Conservation (phyloP, 768 basidiomycete species). For the Pluteus cervinus region DNA sequence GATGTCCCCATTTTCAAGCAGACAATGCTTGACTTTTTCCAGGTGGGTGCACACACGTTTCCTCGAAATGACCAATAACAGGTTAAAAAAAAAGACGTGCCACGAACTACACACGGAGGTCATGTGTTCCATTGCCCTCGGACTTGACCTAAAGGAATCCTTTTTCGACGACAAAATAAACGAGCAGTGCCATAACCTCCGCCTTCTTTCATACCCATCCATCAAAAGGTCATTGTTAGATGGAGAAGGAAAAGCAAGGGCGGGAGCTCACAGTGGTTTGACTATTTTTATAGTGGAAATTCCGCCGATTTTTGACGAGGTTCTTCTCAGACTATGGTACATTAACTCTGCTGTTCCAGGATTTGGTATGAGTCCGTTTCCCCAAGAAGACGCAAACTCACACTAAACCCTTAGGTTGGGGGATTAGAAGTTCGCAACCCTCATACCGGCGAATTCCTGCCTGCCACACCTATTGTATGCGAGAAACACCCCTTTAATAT, state of each 20-base stretch:
- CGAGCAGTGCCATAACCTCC: constrained; percentile 75
- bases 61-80: constrained; percentile 7
- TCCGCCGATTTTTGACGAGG: background rate
- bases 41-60: constrained; percentile 31
- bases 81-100: constrained; percentile 52
- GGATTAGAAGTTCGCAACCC: constrained; percentile 82
- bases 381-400: background rate
- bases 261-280: constrained; percentile 75
- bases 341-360: constrained; percentile 79
- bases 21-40: constrained; percentile 73
- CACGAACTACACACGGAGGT: constrained; percentile 69
- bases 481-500: background rate
- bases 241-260: constrained; percentile 67
- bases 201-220: constrained; percentile 79
- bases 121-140: constrained; percentile 84
- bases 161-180: constrained; percentile 76
- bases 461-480: constrained; percentile 68
- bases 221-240: constrained; percentile 52
- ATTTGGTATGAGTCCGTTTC: constrained; percentile 35
- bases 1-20: constrained; percentile 63
- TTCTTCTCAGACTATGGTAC: constrained; percentile 62
- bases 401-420: constrained; percentile 45
- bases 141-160: constrained; percentile 61
- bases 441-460: constrained; percentile 62
- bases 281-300: background rate